These are phyloP conservation scores for Cornus controversa DNA, from an alignment of 148 eudicot species.

Conservation along the genomic window DNA sequence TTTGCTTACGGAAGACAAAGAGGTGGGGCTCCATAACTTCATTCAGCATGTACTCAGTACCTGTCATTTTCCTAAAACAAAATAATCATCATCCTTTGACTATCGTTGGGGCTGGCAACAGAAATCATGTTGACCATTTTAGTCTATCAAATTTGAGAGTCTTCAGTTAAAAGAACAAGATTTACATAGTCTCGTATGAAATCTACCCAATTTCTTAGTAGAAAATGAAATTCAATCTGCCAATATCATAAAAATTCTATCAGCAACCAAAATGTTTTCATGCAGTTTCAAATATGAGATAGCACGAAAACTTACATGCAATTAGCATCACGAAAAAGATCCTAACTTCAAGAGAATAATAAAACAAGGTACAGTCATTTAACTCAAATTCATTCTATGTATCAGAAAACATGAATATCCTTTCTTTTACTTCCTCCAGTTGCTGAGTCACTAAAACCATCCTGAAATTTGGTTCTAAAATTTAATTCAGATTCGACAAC, in stretches of 20 bases:
- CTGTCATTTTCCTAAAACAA: constrained; percentile 78
- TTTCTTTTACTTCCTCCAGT: not conserved
- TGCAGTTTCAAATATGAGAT: not conserved
- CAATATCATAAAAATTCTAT: too few species aligned
- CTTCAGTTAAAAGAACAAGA: not conserved
- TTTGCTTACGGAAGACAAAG: constrained; percentile 86
- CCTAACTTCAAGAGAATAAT: not conserved
- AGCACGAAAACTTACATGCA: not conserved
- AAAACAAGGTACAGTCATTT: not conserved
- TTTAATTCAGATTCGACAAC: not conserved
- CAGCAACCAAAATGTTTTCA: not conserved
- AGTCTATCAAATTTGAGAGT: not conserved
- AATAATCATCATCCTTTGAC: constrained; percentile 11
- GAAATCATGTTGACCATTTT: too few species aligned
- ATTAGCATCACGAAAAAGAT: not conserved
- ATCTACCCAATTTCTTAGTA: not conserved
- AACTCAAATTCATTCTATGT: not conserved
- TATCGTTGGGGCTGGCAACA: not conserved
- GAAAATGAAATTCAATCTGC: not conserved
- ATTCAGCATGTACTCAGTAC: constrained; percentile 65
- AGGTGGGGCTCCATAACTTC: constrained; percentile 91
- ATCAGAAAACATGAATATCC: not conserved
- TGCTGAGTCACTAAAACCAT: not conserved
- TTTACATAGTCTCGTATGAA: not conserved
- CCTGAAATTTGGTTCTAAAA: not conserved